Conservation (phyloP, 2,329 filamentous ascomycete species). For the Exophiala spinifera region DNA sequence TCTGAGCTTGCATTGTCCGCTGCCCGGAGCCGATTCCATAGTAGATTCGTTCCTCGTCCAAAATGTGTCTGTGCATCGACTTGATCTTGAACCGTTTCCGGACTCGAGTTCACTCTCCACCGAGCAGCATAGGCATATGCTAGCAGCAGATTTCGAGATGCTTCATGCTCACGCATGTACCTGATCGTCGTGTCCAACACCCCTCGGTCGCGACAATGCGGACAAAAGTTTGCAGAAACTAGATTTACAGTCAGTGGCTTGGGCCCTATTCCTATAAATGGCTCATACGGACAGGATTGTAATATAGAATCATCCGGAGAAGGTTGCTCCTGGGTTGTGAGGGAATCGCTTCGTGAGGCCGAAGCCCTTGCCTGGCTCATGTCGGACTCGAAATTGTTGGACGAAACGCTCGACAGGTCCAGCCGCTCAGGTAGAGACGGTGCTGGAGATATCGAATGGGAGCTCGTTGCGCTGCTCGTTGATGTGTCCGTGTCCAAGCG, state of each 20-base stretch:
- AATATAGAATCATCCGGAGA: slow-evolving; percentile 11
- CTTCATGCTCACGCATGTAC: slow-evolving; percentile 23
- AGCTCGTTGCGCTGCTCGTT: slow-evolving; percentile 18
- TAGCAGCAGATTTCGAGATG: slow-evolving; percentile 18
- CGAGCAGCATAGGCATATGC: slow-evolving; percentile 20
- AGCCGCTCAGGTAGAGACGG: slow-evolving; percentile 6
- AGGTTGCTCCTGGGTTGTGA: neutral
- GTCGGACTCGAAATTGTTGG: slow-evolving; percentile 2
- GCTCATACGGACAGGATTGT: slow-evolving; percentile 17
- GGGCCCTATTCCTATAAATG: too few species aligned
- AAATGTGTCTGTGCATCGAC: slow-evolving; percentile 21
- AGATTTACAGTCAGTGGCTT: neutral
- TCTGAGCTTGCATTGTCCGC: slow-evolving; percentile 22
- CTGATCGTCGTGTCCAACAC: slow-evolving; percentile 9
- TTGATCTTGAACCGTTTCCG: slow-evolving; percentile 17
- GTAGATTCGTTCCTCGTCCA: slow-evolving; percentile 23
- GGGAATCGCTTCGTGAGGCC: neutral
- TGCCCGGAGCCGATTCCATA: slow-evolving; percentile 24
- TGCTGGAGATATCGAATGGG: slow-evolving; percentile 18
- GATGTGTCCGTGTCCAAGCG: slow-evolving; percentile 11
- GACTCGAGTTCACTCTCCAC: slow-evolving; percentile 9
- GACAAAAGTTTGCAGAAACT: slow-evolving; percentile 16
- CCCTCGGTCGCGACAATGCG: slow-evolving; percentile 7
- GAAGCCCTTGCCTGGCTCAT: slow-evolving; percentile 6
- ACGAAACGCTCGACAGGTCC: slow-evolving; percentile 1